Base-by-base conservation (phyloP, 2,329 filamentous ascomycete species). In the Ceratocystis lukuohia region DNA sequence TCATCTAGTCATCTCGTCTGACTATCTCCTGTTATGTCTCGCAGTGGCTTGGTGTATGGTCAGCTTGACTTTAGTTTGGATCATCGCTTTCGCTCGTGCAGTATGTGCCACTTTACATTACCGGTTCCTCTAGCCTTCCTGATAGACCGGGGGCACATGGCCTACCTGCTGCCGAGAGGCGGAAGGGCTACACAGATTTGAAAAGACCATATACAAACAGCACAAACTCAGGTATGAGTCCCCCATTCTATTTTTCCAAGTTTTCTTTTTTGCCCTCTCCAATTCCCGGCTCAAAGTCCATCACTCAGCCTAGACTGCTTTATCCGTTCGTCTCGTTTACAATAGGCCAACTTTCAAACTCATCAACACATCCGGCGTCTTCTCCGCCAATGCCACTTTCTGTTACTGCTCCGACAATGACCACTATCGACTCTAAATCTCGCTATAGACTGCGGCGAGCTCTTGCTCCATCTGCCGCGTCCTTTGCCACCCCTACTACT, bases 61-160 rank as follows among this genome's bases (percentile, higher is more conserved):
- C 22, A 53, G 48, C 48, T 28, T 28, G 48, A 25, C 22, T 25
- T 53, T 25, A 20, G 15, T 53, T 28, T 61, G 28, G 20, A 30
- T 65, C 67, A 61, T 62, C 65, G 66, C 65, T 50, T n/a, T 33
- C 20, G 53, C 46, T 48, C 64, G 66, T 68, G 56, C 69, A 66
- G 59, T 57, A 67, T 67, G 68, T 56, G 48, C 5, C 48, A 28
- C 20, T 53, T 28, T 15, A 53, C 25, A 22, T 53, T 15, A 15
- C 68, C 45, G 48, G 22, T 25, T 53, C 48, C 22, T 53, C 25
- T 25, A 25, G 8, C 48, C 46, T 22, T 22, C 46, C 46, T 50
- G 46, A 20, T 30, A 22, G 53, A 28, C 25, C 56, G 56, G 28
- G 22, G 17, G n/a, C 22, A 59, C 5, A n/a, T 25, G n/a, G 56